These are phyloP conservation scores for Diophrys sp. DNA, from an alignment of 73 alveolate species.

Conservation along the genomic window DNA sequence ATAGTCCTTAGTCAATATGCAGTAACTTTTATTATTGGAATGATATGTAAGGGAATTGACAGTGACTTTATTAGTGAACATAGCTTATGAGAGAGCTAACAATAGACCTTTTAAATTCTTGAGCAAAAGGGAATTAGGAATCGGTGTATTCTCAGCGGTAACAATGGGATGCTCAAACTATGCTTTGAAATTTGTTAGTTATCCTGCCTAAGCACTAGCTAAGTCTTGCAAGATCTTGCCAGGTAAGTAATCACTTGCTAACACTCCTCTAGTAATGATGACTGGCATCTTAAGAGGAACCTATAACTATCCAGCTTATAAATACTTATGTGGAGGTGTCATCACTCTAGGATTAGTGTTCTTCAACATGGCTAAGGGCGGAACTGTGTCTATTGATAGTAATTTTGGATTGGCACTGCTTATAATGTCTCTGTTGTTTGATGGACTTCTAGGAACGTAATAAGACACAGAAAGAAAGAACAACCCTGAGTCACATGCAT, in stretches of 20 bases:
- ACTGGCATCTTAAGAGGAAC: constrained; percentile 32
- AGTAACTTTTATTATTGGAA: not conserved
- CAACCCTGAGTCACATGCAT: constrained; percentile 29
- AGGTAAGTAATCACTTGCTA: constrained; percentile 9
- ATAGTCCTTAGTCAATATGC: too few species aligned
- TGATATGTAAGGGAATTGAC: not conserved
- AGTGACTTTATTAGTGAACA: not conserved
- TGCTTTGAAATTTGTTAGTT: constrained; percentile 35
- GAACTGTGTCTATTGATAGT: constrained; percentile 18
- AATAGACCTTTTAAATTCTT: not conserved
- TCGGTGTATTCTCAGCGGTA: not conserved
- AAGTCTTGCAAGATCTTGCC: constrained; percentile 53
- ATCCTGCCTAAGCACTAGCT: constrained; percentile 39
- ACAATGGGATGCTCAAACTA: constrained; percentile 39
- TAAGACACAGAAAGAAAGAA: constrained; percentile 28
- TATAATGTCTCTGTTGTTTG: constrained; percentile 27
- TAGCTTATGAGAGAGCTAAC: not conserved
- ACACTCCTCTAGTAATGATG: constrained; percentile 16
- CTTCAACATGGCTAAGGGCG: constrained; percentile 43
- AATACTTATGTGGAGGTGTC: constrained; percentile 30
- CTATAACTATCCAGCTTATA: not conserved
- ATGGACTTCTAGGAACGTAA: constrained; percentile 39
- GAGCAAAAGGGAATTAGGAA: not conserved
- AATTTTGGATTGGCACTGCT: constrained; percentile 30
- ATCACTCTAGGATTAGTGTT: constrained; percentile 36